Base-by-base conservation (phyloP, 495 filamentous ascomycete species). In the Neohortaea acidophila region DNA sequence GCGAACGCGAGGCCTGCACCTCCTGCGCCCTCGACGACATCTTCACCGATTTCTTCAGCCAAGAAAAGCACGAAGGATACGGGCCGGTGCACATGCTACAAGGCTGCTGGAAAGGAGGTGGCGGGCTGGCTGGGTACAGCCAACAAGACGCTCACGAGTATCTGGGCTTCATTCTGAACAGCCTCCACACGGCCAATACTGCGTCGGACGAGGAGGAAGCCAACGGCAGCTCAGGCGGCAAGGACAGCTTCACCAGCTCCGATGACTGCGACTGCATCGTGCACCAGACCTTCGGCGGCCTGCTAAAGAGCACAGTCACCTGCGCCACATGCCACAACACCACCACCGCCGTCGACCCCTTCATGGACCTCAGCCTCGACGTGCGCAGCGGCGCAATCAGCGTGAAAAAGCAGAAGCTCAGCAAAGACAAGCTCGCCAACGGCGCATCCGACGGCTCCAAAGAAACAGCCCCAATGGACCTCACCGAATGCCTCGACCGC, bases 81-180 rank as follows among this genome's bases (percentile, higher is more conserved):
- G 83, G 81, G 2, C 81, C 84, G 0, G 73, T 81, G 11, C 80
- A 76, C 41, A 79, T 93, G 39, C 72, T 94, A 21, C 66, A 75
- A 0, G 75, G 73, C 0, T 80, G 81, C 46, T 87, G 83, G 83
- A 75, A 80, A 40, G 75, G 73, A 9, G 42, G 68, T 64, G 46
- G 59, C 65, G 38, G 78, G n/a, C 67, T 93, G 19, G 79, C 83
- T 8, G 83, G 84, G n/a, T 85, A 87, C 50, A 77, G 81, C 43
- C 84, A 93, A 58, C 86, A 93, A 59, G 86, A 94, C 54, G 84
- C 85, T 1, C 85, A 94, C 55, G 86, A 94, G 52, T 94, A 86
- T 57, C 84, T 92, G 61, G 81, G 89, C 53, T 92, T 91, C 52
- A 67, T 94, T 3, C 74, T 86, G 24, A 84, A 92, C 57, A 74